phyloP scores from a whole-genome alignment of 768 basidiomycete genomes.

The Mycena olivaceomarginata region DNA sequence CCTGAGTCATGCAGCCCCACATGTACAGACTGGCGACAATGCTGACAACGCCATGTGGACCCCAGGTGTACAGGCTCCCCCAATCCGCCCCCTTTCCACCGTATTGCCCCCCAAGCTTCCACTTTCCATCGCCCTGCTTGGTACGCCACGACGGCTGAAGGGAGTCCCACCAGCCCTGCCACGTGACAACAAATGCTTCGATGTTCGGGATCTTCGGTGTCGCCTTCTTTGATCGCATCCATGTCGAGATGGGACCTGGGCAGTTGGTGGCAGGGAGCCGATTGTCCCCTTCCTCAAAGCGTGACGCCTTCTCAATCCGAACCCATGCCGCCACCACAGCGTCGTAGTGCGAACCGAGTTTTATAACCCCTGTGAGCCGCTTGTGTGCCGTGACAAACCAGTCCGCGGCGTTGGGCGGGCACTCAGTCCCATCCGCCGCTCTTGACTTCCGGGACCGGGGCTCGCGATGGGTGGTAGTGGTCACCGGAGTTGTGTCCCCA shows the following conservation, averaged over 20 bases:
- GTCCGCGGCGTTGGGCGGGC: too few species aligned
- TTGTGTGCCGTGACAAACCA: neutral
- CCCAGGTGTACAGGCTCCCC: conserved; percentile 24
- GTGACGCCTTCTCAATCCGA: too few species aligned
- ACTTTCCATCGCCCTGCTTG: neutral
- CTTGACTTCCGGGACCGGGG: too few species aligned
- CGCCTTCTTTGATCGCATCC: too few species aligned
- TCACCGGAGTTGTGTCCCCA: too few species aligned
- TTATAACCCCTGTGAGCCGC: neutral
- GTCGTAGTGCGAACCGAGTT: neutral
- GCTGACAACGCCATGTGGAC: neutral
- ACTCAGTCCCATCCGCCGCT: too few species aligned
- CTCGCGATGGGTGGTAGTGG: too few species aligned
- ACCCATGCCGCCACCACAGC: too few species aligned
- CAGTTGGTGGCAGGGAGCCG: too few species aligned
- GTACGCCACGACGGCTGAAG: conserved; percentile 21
- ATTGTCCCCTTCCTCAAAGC: too few species aligned
- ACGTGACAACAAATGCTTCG: neutral
- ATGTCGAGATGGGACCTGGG: too few species aligned
- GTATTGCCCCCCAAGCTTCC: conserved; percentile 8
- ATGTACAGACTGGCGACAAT: conserved; percentile 12
- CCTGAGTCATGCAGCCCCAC: neutral
- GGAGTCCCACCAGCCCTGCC: neutral
- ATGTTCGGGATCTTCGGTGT: neutral
- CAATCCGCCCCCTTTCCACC: conserved; percentile 11